These are phyloP conservation scores for Talinum fruticosum DNA, from an alignment of 148 eudicot species.

Conservation along the genomic window DNA sequence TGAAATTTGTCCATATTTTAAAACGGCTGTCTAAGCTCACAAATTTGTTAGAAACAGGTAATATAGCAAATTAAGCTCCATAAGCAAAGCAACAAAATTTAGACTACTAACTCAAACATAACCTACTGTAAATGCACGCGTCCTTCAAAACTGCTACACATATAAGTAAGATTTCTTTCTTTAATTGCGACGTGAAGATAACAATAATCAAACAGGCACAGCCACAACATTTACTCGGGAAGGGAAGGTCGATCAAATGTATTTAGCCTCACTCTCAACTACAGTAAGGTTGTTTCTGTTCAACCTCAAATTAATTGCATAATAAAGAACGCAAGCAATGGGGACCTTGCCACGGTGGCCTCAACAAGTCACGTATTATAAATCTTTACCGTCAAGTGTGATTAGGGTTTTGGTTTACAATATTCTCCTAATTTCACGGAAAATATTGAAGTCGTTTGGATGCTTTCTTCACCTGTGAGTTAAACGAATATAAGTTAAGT, in stretches of 20 bases:
- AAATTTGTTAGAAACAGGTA: not conserved
- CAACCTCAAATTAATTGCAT: not conserved
- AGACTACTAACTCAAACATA: not conserved
- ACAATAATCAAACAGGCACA: no score
- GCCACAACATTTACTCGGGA: no score
- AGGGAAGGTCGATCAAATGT: not conserved
- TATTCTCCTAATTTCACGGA: conserved; percentile 15
- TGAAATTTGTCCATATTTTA: no score
- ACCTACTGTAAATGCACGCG: not conserved
- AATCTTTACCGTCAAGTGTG: not conserved
- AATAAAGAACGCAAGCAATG: not conserved
- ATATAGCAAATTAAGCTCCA: not conserved
- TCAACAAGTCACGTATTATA: not conserved
- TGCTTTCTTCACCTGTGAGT: conserved; percentile 46
- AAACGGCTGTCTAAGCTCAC: not conserved
- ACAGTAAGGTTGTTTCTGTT: not conserved
- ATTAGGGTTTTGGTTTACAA: not conserved
- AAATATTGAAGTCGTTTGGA: conserved; percentile 35
- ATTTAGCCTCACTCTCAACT: not conserved
- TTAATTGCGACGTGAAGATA: not conserved
- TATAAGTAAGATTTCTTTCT: not conserved
- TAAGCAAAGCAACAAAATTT: not conserved
- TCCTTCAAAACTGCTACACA: no score
- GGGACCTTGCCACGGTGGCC: not conserved
- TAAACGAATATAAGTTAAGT: not conserved